Percentiles rank a stretch among this genome's conserved stretches.
Conservation (phyloP, 2,329 filamentous ascomycete species). For the Bisporella sp. region DNA sequence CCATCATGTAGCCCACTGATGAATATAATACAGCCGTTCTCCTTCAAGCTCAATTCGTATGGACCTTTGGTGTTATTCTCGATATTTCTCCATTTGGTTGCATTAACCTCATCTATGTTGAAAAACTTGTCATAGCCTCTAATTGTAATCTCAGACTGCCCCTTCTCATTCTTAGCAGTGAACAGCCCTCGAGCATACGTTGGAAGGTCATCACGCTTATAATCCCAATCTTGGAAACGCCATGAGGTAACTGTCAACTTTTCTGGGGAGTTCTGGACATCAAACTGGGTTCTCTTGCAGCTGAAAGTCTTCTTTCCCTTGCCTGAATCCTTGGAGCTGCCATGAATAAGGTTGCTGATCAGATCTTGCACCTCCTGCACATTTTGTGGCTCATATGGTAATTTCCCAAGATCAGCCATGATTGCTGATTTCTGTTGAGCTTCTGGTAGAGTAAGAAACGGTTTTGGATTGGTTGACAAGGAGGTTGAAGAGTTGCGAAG, state of each 20-base stretch:
- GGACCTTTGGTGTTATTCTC: conserved; percentile 70
- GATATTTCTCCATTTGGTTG: conserved; percentile 80
- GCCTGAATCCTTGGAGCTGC: conserved; percentile 57
- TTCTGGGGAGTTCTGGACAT: conserved; percentile 54
- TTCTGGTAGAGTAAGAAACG: background rate
- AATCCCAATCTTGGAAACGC: conserved; percentile 93
- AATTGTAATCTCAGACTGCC: conserved; percentile 69
- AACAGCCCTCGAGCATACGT: conserved; percentile 93
- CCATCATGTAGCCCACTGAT: conserved; percentile 85
- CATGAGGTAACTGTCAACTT: conserved; percentile 76
- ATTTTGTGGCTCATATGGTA: conserved; percentile 65
- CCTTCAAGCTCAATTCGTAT: conserved; percentile 93
- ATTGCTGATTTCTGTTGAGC: conserved; percentile 15
- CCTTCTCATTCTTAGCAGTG: conserved; percentile 63
- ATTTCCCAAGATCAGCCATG: conserved; percentile 45
- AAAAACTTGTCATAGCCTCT: conserved; percentile 99
- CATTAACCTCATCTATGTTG: conserved; percentile 75
- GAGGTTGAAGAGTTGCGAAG: no score
- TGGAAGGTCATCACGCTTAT: conserved; percentile 79
- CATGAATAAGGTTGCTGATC: conserved; percentile 48
- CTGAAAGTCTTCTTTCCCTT: conserved; percentile 56
- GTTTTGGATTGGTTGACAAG: background rate
- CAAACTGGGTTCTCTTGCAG: conserved; percentile 75
- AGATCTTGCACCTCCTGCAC: conserved; percentile 49
- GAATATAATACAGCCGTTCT: conserved; percentile 99